Percentiles rank a stretch among this genome's conserved stretches.
Conservation (phyloP, 345 rosid species). For the Arabidopsis suecica region DNA sequence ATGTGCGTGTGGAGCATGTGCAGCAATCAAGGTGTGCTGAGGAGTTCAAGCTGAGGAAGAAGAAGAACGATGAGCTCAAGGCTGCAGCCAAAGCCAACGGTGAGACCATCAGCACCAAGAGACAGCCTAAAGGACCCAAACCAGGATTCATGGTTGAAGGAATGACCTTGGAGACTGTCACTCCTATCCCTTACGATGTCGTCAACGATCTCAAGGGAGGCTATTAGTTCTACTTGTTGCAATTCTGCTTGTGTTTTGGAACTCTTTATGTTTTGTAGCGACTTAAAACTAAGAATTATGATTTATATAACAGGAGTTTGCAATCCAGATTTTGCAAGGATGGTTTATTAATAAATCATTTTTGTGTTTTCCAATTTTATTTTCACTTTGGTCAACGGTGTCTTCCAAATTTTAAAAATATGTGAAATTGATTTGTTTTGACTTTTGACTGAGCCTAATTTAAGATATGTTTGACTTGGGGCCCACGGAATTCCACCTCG, state of each 20-base stretch:
- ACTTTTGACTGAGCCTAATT: background rate
- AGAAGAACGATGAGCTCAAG: slow-evolving; percentile 62
- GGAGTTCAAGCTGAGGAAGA: slow-evolving; percentile 66
- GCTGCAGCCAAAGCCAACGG: slow-evolving; percentile 77
- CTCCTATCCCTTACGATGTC: slow-evolving; percentile 87
- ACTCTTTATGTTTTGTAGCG: slow-evolving; percentile 16
- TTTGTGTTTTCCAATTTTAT: background rate
- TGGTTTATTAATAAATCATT: background rate
- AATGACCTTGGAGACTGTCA: slow-evolving; percentile 76
- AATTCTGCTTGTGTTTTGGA: slow-evolving; percentile 3
- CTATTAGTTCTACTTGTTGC: slow-evolving; percentile 47
- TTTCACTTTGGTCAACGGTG: no score
- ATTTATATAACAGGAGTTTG: slow-evolving; percentile 20
- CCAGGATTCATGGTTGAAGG: slow-evolving; percentile 91
- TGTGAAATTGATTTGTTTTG: no score
- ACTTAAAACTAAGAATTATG: background rate
- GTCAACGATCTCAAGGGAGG: slow-evolving; percentile 93
- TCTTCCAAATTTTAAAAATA: no score
- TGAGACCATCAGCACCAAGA: slow-evolving; percentile 76
- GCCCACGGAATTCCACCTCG: no score
- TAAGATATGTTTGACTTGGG: background rate
- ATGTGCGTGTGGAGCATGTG: slow-evolving; percentile 79
- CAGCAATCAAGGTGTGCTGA: slow-evolving; percentile 75
- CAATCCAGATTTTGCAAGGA: slow-evolving; percentile 3
- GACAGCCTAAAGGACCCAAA: slow-evolving; percentile 81